Percentiles rank a stretch among this genome's conserved stretches.
These are phyloP conservation scores for Amanita exitialis DNA, from an alignment of 768 basidiomycete genomes.

Conservation along the genomic window DNA sequence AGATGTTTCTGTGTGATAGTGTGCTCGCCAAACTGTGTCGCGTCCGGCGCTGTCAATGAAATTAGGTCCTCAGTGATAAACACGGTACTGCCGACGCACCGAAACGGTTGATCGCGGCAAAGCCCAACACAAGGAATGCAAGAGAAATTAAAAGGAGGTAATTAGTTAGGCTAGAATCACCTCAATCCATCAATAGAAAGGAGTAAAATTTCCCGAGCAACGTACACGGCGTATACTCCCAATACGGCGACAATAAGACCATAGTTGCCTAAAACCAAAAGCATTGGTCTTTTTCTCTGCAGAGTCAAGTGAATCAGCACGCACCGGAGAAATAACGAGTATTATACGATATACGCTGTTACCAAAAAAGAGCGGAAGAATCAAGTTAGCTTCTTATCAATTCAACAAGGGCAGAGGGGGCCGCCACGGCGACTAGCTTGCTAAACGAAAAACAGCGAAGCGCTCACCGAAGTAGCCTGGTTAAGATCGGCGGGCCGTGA, in stretches of 20 bases:
- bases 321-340: slow-evolving; percentile 80
- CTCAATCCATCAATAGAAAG: neutral
- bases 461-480: slow-evolving; percentile 61
- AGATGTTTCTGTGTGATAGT: slow-evolving; percentile 84
- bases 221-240: slow-evolving; percentile 80
- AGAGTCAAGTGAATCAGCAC: slow-evolving; percentile 5
- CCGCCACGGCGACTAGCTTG: slow-evolving; percentile 3
- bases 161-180: slow-evolving; percentile 57
- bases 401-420: neutral
- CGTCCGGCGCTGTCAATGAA: slow-evolving; percentile 56
- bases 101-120: slow-evolving; percentile 80
- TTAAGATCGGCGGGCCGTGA: slow-evolving; percentile 81
- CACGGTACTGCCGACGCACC: slow-evolving; percentile 38
- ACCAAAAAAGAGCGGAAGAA: slow-evolving; percentile 4
- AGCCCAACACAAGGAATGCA: slow-evolving; percentile 85
- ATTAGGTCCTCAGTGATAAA: neutral
- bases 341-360: slow-evolving; percentile 88
- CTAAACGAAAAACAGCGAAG: neutral
- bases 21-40: slow-evolving; percentile 72
- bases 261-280: slow-evolving; percentile 65
- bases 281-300: neutral
- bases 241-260: slow-evolving; percentile 64
- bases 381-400: slow-evolving; percentile 1
- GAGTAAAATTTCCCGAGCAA: neutral
- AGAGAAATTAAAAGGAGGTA: slow-evolving; percentile 75